Conservation (phyloP, 345 rosid species). For the Salix udensis region DNA sequence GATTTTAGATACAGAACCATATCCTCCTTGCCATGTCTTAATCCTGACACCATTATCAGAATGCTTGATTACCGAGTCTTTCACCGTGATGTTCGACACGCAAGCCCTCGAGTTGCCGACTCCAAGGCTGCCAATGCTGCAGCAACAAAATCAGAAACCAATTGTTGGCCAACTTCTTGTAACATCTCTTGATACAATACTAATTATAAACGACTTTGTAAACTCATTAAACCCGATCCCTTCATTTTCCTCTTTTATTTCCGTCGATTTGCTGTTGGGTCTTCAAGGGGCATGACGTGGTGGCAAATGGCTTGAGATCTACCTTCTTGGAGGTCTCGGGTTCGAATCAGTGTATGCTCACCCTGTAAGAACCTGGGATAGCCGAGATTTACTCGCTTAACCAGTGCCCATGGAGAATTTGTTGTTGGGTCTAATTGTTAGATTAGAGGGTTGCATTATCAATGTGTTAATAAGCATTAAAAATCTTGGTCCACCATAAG, state of each 20-base stretch:
- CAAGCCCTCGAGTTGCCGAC: slow-evolving; percentile 28
- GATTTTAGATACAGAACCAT: slow-evolving; percentile 23
- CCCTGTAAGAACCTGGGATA: no score
- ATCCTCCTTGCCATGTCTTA: slow-evolving; percentile 45
- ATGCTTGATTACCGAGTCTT: slow-evolving; percentile 17
- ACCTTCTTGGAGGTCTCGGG: no score
- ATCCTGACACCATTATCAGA: slow-evolving; percentile 36
- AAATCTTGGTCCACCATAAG: neutral
- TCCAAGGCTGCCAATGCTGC: slow-evolving; percentile 44
- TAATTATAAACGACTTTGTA: neutral
- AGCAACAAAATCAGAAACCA: neutral
- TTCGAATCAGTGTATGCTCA: no score
- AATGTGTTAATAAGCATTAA: neutral
- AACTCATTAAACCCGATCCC: neutral
- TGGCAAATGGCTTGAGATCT: no score
- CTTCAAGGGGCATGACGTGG: no score
- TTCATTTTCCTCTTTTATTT: neutral
- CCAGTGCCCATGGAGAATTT: neutral
- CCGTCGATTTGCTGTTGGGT: neutral
- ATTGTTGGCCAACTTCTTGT: neutral
- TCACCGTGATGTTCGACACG: slow-evolving; percentile 31
- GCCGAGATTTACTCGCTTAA: no score
- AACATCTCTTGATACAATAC: neutral
- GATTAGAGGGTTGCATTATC: neutral
- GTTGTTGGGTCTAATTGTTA: neutral